A percentile compares a stretch with the other conserved stretches of the same genome.
phyloP scores from a whole-genome alignment of 2,329 filamentous ascomycete species.

The Sporothrix humicola region DNA sequence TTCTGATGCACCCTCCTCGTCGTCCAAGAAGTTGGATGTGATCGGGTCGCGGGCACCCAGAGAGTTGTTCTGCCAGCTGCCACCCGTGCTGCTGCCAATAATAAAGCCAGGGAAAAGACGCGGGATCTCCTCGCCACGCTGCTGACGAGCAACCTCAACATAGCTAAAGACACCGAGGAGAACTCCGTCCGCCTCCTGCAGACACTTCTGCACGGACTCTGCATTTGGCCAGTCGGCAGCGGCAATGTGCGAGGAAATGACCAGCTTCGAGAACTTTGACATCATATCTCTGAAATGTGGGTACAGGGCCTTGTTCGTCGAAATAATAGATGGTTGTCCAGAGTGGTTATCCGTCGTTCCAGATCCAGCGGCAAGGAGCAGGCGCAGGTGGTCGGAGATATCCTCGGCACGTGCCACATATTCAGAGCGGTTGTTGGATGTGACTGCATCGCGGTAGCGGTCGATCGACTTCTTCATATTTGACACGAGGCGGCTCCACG shows the following conservation, averaged over 20 bases:
- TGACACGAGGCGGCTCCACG: conserved; percentile 86
- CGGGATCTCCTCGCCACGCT: conserved; percentile 89
- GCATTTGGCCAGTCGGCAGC: conserved; percentile 94
- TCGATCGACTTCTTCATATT: conserved; percentile 94
- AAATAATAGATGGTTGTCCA: conserved; percentile 98
- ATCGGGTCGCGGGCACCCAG: conserved; percentile 70
- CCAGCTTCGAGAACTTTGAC: conserved; percentile 99
- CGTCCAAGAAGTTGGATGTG: conserved; percentile 84
- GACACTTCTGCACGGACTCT: conserved; percentile 91
- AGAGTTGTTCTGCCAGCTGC: conserved; percentile 82
- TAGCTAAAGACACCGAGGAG: conserved; percentile 93
- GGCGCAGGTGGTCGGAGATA: conserved; percentile 92
- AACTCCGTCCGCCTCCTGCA: conserved; percentile 97
- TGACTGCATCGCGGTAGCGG: conserved; percentile 87
- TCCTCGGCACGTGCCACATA: conserved; percentile 96
- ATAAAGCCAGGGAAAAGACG: conserved; percentile 94
- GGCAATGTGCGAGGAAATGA: conserved; percentile 96
- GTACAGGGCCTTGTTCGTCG: conserved; percentile 94
- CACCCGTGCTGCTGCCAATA: conserved; percentile 79
- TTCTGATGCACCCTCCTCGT: conserved; percentile 74
- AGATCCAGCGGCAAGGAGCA: conserved; percentile 93
- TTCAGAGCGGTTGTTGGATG: conserved; percentile 80
- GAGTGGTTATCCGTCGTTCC: conserved; percentile 99
- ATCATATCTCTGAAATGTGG: conserved; percentile 99
- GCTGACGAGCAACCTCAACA: conserved; percentile 91